Percentiles rank a stretch among this genome's conserved stretches.
Evolutionary conservation across 164 flowering plant genomes (phyloP).

Genomic region (Liquidambar formosana): DNA sequence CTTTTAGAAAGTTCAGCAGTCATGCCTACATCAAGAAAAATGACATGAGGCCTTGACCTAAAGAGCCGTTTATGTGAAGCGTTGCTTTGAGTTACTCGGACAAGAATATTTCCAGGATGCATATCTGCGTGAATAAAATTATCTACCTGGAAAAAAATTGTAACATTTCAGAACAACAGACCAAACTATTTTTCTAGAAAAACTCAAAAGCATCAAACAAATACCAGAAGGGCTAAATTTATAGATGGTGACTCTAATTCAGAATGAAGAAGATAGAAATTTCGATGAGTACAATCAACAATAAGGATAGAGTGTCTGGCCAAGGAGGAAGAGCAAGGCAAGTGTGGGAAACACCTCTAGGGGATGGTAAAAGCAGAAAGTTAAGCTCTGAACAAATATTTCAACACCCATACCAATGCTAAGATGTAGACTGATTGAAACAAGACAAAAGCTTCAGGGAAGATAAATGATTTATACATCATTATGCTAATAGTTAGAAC

Average conservation of each 20-base stretch:
- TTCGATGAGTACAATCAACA: neutral
- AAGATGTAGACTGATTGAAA: too few species aligned
- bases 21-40: conserved; percentile 85
- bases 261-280: neutral
- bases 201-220: neutral
- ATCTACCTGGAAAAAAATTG: conserved; percentile 57
- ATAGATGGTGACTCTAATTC: neutral
- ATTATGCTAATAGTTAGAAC: too few species aligned
- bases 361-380: too few species aligned
- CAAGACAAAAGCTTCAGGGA: too few species aligned
- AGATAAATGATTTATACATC: too few species aligned
- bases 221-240: too few species aligned
- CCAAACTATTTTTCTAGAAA: too few species aligned
- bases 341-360: too few species aligned
- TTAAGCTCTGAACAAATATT: too few species aligned
- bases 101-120: conserved; percentile 92
- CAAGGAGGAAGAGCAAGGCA: too few species aligned
- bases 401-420: too few species aligned
- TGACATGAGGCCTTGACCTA: conserved; percentile 64
- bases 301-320: neutral
- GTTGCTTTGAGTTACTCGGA: conserved; percentile 42
- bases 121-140: conserved; percentile 88
- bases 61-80: conserved; percentile 38
- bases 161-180: neutral
- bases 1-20: conserved; percentile 75